Conservation (phyloP, 2,329 filamentous ascomycete genomes). For the Ceratocystis variospora region DNA sequence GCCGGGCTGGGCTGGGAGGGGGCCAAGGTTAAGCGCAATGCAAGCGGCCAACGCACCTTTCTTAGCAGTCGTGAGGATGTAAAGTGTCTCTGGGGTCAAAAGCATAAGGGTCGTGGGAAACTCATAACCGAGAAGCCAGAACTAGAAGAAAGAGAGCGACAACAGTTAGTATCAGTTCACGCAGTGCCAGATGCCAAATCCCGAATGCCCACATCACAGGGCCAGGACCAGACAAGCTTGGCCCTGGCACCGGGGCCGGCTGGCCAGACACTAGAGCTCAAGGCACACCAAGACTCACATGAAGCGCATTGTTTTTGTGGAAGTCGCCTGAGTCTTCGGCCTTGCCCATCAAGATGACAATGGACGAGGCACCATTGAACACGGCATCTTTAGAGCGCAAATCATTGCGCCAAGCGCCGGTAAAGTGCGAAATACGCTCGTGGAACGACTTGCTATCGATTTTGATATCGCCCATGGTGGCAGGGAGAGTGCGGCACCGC, state of each 20-base stretch:
- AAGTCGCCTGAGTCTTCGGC: conserved; percentile 77
- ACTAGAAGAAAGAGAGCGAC: conserved; percentile 39
- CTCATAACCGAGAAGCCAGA: conserved; percentile 97
- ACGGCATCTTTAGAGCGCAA: conserved; percentile 73
- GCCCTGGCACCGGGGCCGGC: neutral
- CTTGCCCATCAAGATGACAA: conserved; percentile 88
- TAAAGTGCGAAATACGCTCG: conserved; percentile 75
- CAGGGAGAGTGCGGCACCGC: conserved; percentile 25
- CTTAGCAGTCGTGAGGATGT: conserved; percentile 90
- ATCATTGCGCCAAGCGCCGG: conserved; percentile 91
- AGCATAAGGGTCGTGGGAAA: conserved; percentile 93
- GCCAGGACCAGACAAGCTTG: neutral
- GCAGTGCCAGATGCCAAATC: no score
- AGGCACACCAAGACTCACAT: conserved; percentile 44
- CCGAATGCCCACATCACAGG: no score
- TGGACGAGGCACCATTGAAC: conserved; percentile 75
- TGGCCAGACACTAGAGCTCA: neutral
- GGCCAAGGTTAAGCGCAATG: neutral
- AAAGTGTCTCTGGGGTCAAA: conserved; percentile 74
- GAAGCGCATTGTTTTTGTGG: conserved; percentile 91
- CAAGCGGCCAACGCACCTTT: conserved; percentile 53
- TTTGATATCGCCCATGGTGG: conserved; percentile 65
- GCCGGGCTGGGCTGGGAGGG: neutral
- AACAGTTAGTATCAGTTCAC: no score
- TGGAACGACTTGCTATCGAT: conserved; percentile 92